These are phyloP conservation scores for Teratosphaeria pseudoeucalypti DNA, from an alignment of 2,329 filamentous ascomycete genomes.

Conservation along the genomic window DNA sequence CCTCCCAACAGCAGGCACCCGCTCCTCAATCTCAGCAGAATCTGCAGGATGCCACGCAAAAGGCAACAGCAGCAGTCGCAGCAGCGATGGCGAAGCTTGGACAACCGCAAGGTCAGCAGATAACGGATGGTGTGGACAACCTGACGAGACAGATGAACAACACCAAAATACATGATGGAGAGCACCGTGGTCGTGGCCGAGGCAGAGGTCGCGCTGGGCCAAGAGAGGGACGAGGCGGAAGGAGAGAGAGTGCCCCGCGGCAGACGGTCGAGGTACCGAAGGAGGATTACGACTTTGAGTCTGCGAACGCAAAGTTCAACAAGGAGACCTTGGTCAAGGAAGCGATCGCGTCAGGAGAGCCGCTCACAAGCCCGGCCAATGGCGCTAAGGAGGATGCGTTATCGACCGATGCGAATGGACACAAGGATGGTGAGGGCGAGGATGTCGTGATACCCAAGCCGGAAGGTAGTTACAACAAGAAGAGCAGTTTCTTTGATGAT, in stretches of 20 bases:
- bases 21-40: conserved; percentile 9
- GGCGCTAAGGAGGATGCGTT: conserved; percentile 14
- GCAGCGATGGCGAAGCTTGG: conserved; percentile 66
- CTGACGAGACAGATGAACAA: conserved; percentile 65
- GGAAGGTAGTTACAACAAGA: conserved; percentile 67
- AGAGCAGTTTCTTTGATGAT: conserved; percentile 91
- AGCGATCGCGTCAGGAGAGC: conserved; percentile 68
- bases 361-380: conserved; percentile 37
- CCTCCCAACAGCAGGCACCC: neutral
- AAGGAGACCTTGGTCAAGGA: conserved; percentile 82
- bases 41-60: conserved; percentile 51
- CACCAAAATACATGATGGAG: conserved; percentile 45
- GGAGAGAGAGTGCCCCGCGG: conserved; percentile 24
- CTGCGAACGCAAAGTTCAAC: conserved; percentile 79
- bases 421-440: conserved; percentile 16
- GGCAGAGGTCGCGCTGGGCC: conserved; percentile 29
- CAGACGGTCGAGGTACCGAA: conserved; percentile 71
- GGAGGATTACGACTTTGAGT: conserved; percentile 85
- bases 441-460: conserved; percentile 37
- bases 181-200: conserved; percentile 32
- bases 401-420: conserved; percentile 19
- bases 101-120: conserved; percentile 1
- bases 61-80: conserved; percentile 67
- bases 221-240: conserved; percentile 27
- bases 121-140: conserved; percentile 47